Evolutionary conservation across 2,329 filamentous ascomycete genomes (phyloP).

Genomic region (Colletotrichum coccodes): DNA sequence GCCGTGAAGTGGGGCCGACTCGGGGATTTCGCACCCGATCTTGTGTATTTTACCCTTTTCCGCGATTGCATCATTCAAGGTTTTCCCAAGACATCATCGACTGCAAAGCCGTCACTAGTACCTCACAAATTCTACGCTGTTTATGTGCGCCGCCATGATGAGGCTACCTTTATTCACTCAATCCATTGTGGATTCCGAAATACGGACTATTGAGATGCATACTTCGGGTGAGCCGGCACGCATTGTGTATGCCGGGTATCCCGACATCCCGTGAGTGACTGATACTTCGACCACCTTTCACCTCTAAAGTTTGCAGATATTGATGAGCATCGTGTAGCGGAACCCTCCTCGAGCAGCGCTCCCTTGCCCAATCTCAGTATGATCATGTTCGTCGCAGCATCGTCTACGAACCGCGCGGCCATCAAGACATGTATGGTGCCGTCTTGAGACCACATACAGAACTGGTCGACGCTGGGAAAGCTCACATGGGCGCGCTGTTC

Average conservation of each 20-base stretch:
- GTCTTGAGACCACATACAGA: slow-evolving; percentile 22
- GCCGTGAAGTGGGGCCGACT: slow-evolving; percentile 17
- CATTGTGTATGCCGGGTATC: slow-evolving; percentile 54
- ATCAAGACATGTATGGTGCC: slow-evolving; percentile 32
- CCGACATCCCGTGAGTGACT: slow-evolving; percentile 37
- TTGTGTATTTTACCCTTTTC: not conserved
- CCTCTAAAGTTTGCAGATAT: too few species aligned
- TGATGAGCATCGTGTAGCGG: too few species aligned
- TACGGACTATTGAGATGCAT: slow-evolving; percentile 51
- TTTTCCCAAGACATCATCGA: not conserved
- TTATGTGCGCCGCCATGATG: not conserved
- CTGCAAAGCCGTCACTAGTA: not conserved
- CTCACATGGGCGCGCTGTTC: slow-evolving; percentile 33
- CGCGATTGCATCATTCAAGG: not conserved
- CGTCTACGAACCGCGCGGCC: slow-evolving; percentile 30
- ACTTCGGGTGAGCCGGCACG: slow-evolving; percentile 60
- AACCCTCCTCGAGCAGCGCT: slow-evolving; percentile 51
- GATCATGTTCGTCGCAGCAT: slow-evolving; percentile 26
- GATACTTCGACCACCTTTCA: not conserved
- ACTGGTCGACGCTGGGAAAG: slow-evolving; percentile 8
- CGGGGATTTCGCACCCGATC: not conserved
- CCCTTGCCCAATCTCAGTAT: slow-evolving; percentile 12
- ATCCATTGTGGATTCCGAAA: not conserved
- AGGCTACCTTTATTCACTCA: slow-evolving; percentile 16
- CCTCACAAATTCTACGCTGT: too few species aligned